Conservation (phyloP, 208 protist genomes). For the Balamuthia mandrillaris region DNA sequence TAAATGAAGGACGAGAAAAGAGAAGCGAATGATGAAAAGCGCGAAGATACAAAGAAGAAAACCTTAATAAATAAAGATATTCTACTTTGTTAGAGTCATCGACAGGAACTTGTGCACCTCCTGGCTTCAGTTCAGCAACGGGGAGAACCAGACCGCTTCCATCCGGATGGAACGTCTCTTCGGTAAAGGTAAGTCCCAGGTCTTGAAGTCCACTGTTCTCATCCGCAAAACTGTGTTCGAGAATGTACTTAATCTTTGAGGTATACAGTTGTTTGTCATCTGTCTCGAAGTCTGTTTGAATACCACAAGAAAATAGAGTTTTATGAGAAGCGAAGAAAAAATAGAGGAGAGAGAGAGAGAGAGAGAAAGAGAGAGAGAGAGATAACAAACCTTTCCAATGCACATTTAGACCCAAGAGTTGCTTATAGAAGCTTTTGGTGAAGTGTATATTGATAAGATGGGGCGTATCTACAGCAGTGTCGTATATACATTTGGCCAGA, state of each 20-base stretch:
- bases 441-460: neutral
- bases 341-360: too few species aligned
- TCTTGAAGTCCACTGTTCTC: too few species aligned
- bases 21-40: neutral
- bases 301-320: constrained; percentile 18
- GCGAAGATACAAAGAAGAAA: neutral
- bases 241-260: neutral
- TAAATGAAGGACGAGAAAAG: neutral
- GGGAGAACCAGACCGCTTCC: neutral
- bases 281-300: neutral
- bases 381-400: too few species aligned
- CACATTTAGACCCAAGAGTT: neutral
- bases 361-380: too few species aligned
- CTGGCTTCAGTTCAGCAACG: constrained; percentile 84
- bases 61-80: constrained; percentile 87
- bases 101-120: constrained; percentile 85
- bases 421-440: neutral
- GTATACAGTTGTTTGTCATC: neutral
- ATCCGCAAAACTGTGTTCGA: neutral
- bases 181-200: neutral
- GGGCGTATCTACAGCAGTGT: neutral
- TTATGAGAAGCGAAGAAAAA: too few species aligned
- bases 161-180: constrained; percentile 5
- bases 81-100: constrained; percentile 89
- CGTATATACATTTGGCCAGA: neutral